Conservation (phyloP, 371 early-diverging fungal species). For the Conidiobolus coronatus region DNA sequence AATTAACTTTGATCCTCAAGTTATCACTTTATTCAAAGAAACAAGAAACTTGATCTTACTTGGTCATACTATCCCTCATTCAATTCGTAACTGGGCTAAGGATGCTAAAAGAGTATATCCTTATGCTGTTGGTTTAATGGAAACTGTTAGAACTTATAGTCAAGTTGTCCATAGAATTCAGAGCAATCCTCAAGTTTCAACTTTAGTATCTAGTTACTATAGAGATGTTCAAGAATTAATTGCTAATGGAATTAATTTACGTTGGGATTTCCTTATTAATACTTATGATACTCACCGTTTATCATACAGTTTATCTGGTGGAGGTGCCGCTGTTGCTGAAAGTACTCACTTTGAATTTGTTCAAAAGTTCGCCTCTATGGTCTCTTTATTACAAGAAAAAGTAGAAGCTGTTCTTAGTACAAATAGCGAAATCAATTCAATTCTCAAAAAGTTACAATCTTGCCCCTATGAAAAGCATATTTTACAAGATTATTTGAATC, state of each 20-base stretch:
- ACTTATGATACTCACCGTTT: slow-evolving; percentile 36
- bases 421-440: slow-evolving; percentile 51
- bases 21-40: slow-evolving; percentile 92
- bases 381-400: slow-evolving; percentile 90
- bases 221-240: slow-evolving; percentile 82
- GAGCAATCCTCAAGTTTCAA: slow-evolving; percentile 44
- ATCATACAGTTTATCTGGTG: slow-evolving; percentile 17
- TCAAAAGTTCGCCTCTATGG: slow-evolving; percentile 71
- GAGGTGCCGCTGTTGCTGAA: slow-evolving; percentile 35
- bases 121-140: slow-evolving; percentile 86
- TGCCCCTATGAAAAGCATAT: slow-evolving; percentile 48
- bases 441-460: slow-evolving; percentile 56
- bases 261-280: slow-evolving; percentile 93
- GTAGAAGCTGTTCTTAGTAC: slow-evolving; percentile 57
- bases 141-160: slow-evolving; percentile 79
- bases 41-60: slow-evolving; percentile 85
- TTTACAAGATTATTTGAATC: slow-evolving; percentile 42
- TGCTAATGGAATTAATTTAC: slow-evolving; percentile 58
- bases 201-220: slow-evolving; percentile 72
- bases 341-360: slow-evolving; percentile 84
- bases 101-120: slow-evolving; percentile 95
- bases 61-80: slow-evolving; percentile 77
- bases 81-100: slow-evolving; percentile 78
- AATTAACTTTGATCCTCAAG: slow-evolving; percentile 84
- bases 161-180: slow-evolving; percentile 63